These are phyloP conservation scores for Cyanidioschyzon merolae DNA, from an alignment of 23 red algal species.

Conservation along the genomic window DNA sequence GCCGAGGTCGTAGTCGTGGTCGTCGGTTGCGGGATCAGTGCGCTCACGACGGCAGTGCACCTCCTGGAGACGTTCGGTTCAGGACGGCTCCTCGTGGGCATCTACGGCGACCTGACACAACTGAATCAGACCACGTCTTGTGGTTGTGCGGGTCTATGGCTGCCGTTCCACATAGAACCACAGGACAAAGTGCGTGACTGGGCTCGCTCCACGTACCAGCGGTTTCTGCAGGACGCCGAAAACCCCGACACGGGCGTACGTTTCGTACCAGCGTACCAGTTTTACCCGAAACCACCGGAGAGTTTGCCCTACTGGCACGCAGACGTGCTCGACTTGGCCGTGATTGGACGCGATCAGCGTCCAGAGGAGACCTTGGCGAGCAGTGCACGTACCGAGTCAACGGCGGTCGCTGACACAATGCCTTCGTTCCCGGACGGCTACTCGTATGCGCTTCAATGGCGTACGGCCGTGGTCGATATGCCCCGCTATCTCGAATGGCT, in stretches of 20 bases:
- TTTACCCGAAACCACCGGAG: neutral
- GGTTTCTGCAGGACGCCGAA: neutral
- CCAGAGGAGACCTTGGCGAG: too few relatives aligned
- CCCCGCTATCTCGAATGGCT: neutral
- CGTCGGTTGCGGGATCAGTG: conserved; percentile 13
- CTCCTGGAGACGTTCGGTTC: neutral
- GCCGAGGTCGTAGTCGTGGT: neutral
- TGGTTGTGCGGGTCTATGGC: conserved; percentile 71
- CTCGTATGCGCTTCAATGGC: neutral
- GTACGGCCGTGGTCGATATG: conserved; percentile 9
- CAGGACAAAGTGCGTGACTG: conserved; percentile 36
- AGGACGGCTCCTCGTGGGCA: neutral
- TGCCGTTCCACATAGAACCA: conserved; percentile 53
- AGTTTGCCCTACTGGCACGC: neutral
- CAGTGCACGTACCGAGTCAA: too few relatives aligned
- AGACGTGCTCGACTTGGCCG: neutral
- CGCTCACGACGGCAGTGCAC: neutral
- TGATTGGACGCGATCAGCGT: too few relatives aligned
- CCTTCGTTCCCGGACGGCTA: conserved; percentile 3
- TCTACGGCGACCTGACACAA: neutral
- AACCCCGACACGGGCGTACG: neutral
- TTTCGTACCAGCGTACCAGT: neutral
- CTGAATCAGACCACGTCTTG: conserved; percentile 15
- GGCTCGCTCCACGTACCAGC: conserved; percentile 16
- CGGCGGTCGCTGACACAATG: too few relatives aligned